A percentile compares a stretch with the other conserved stretches of the same genome.
These are phyloP conservation scores for Zygosaccharomyces sapae DNA, from an alignment of 1,139 yeast genomes.

Conservation along the genomic window DNA sequence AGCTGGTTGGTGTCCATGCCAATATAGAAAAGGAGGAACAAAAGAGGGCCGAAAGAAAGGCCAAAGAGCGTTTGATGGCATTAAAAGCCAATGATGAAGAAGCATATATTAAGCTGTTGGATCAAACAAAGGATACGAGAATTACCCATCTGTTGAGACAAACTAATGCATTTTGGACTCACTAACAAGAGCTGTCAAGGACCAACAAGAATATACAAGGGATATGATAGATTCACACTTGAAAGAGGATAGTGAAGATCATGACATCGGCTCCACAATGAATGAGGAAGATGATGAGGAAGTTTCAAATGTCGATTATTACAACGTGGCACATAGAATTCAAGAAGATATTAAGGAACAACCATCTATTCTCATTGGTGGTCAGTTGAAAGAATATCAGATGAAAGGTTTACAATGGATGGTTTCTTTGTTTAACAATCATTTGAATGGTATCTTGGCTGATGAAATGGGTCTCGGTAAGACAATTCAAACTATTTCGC, in stretches of 20 bases:
- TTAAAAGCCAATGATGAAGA: slow-evolving; percentile 81
- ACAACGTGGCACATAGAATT: slow-evolving; percentile 72
- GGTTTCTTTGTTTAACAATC: slow-evolving; percentile 91
- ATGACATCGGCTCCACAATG: slow-evolving; percentile 33
- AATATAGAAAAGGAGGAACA: slow-evolving; percentile 69
- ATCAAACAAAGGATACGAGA: slow-evolving; percentile 80
- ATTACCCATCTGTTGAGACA: slow-evolving; percentile 74
- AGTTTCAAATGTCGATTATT: slow-evolving; percentile 64
- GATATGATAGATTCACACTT: slow-evolving; percentile 45
- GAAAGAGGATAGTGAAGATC: slow-evolving; percentile 36
- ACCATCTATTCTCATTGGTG: slow-evolving; percentile 73
- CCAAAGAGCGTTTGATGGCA: slow-evolving; percentile 82
- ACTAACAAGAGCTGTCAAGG: slow-evolving; percentile 70
- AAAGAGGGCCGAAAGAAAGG: slow-evolving; percentile 67
- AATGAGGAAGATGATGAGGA: slow-evolving; percentile 44
- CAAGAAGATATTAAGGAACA: slow-evolving; percentile 63
- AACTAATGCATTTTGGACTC: slow-evolving; percentile 74
- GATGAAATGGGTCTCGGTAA: slow-evolving; percentile 94
- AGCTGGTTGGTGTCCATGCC: slow-evolving; percentile 41
- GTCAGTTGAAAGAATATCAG: slow-evolving; percentile 88
- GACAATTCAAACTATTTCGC: slow-evolving; percentile 78
- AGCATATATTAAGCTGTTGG: slow-evolving; percentile 72
- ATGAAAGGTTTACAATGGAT: slow-evolving; percentile 94
- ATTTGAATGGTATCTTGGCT: slow-evolving; percentile 89
- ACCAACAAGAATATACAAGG: slow-evolving; percentile 52